Conservation (phyloP, 2,329 filamentous ascomycete genomes). For the Emmonsia crescens region DNA sequence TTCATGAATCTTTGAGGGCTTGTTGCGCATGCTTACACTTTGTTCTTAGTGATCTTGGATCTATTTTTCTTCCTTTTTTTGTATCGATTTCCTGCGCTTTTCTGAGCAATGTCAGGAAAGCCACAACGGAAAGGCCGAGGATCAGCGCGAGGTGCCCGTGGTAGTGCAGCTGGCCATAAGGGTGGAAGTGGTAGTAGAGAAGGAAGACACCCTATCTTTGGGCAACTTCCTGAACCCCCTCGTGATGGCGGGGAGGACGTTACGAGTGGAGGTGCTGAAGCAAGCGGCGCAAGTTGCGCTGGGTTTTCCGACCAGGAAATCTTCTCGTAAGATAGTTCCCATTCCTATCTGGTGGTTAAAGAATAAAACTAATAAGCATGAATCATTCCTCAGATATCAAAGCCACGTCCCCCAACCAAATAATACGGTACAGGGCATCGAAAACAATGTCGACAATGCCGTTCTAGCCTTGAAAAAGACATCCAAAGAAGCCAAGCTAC, state of each 20-base stretch:
- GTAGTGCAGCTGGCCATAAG: background rate
- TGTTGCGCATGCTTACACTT: background rate
- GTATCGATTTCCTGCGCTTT: background rate
- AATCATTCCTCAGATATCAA: background rate
- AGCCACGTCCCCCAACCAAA: background rate
- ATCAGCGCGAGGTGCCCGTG: background rate
- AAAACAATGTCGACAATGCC: background rate
- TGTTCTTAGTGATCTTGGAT: background rate
- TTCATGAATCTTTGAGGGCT: background rate
- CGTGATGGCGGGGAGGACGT: background rate
- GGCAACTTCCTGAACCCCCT: background rate
- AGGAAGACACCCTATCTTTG: background rate
- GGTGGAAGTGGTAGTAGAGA: background rate
- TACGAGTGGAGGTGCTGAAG: background rate
- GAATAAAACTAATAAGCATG: background rate
- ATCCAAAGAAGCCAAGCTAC: slow-evolving; percentile 16
- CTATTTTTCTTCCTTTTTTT: background rate
- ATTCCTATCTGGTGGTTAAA: slow-evolving; percentile 13
- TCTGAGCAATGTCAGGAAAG: background rate
- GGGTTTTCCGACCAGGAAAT: background rate
- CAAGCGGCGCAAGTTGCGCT: background rate
- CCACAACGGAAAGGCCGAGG: background rate
- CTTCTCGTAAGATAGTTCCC: background rate
- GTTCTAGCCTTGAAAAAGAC: background rate
- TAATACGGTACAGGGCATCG: background rate